Evolutionary conservation across 768 basidiomycete genomes (phyloP).

Genomic region (Lactarius trivialis): DNA sequence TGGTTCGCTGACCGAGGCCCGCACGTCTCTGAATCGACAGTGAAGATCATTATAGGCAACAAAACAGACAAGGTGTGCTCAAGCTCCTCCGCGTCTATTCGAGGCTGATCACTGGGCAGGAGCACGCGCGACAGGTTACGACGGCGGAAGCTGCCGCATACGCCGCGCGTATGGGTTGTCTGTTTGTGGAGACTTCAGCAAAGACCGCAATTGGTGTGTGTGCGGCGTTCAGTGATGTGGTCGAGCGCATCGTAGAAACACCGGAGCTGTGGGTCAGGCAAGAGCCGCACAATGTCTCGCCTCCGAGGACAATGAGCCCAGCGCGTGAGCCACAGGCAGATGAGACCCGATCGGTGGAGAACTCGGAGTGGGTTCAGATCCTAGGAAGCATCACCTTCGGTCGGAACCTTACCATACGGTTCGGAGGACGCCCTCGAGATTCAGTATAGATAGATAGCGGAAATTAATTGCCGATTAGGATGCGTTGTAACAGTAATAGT

Average conservation of each 20-base stretch:
- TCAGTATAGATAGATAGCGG: neutral
- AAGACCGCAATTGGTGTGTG: slow-evolving; percentile 81
- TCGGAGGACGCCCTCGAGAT: neutral
- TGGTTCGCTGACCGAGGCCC: slow-evolving; percentile 93
- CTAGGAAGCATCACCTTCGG: neutral
- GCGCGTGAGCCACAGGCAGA: neutral
- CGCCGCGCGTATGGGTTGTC: slow-evolving; percentile 74
- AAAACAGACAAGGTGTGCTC: slow-evolving; percentile 78
- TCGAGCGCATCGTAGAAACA: slow-evolving; percentile 76
- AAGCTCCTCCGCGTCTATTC: neutral
- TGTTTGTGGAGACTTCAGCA: slow-evolving; percentile 87
- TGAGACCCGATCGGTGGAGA: neutral
- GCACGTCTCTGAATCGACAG: slow-evolving; percentile 75
- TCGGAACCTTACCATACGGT: neutral
- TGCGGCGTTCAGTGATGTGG: slow-evolving; percentile 69
- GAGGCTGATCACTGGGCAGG: slow-evolving; percentile 37
- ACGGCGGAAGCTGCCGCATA: slow-evolving; percentile 72
- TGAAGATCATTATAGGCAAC: slow-evolving; percentile 90
- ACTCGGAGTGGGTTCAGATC: neutral
- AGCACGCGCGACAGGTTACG: slow-evolving; percentile 80
- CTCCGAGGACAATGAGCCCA: slow-evolving; percentile 7
- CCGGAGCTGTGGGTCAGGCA: slow-evolving; percentile 65
- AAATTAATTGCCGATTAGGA: too few relatives aligned
- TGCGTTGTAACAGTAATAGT: too few relatives aligned
- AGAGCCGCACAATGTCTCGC: slow-evolving; percentile 22